Conservation (phyloP, 306 rosid species). For the Aeschynomene evenia region DNA sequence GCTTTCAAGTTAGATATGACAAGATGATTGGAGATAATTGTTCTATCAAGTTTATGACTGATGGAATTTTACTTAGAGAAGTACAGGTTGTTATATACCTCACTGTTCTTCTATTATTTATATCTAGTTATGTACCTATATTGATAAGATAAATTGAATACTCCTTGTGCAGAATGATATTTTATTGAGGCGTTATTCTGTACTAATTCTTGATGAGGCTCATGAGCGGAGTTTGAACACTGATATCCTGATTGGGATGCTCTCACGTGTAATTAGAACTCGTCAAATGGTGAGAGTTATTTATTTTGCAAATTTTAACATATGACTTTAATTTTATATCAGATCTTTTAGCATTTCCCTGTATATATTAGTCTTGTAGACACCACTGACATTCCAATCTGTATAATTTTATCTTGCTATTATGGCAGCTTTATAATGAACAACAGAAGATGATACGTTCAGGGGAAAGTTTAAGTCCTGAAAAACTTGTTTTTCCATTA, state of each 20-base stretch:
- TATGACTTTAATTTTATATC: neutral
- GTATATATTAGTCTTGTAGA: neutral
- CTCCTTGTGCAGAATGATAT: constrained; percentile 66
- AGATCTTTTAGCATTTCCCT: constrained; percentile 16
- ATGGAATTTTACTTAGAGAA: constrained; percentile 91
- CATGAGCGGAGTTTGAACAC: constrained; percentile 99
- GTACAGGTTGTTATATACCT: constrained; percentile 67
- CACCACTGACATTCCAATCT: neutral
- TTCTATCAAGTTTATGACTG: constrained; percentile 95
- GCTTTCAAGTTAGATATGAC: constrained; percentile 94
- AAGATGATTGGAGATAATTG: constrained; percentile 74
- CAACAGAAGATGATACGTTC: constrained; percentile 49
- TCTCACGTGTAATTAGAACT: constrained; percentile 64
- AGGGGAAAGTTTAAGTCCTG: constrained; percentile 58
- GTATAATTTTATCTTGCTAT: constrained; percentile 19
- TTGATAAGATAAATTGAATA: constrained; percentile 25
- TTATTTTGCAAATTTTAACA: neutral
- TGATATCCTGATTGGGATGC: constrained; percentile 89
- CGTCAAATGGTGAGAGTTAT: constrained; percentile 61
- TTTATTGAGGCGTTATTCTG: constrained; percentile 74
- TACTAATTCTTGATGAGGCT: constrained; percentile 88
- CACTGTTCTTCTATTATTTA: neutral
- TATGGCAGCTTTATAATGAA: constrained; percentile 49
- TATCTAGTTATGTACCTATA: constrained; percentile 10
- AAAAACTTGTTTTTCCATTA: constrained; percentile 60